Evolutionary conservation across 768 basidiomycete genomes (phyloP), one percentile per base, ranked within the genome.

Genomic region (Chiua virens): DNA sequence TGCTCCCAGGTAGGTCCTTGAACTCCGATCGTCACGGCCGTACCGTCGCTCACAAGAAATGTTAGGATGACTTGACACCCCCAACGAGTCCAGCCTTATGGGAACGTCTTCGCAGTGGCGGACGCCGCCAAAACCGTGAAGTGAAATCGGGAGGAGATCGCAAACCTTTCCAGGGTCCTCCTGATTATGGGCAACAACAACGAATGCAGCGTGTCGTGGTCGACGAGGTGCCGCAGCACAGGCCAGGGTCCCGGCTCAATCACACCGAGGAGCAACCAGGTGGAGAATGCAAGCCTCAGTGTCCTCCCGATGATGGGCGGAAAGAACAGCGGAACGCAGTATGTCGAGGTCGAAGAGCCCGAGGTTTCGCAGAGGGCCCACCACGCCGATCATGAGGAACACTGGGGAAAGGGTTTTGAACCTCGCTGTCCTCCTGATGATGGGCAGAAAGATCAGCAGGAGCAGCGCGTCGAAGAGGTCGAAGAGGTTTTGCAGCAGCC

Each of bases 31-130:
- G n/a, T 32, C 20, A n/a, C n/a, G n/a, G n/a, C n/a, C n/a, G 42
- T 25, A 5, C 38, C 32, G 48, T 57, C 36, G 27, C 47, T 58
- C 21, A 14, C 14, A 15, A 8, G 37, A n/a, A 6, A 36, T 8
- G 3, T 25, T 58, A 89, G 86, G 55, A 73, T 23, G 85, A 87
- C 56, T 91, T 89, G 89, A 67, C 81, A 22, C 89, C 89, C 4
- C 55, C 72, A 5, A 51, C 67, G 13, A 81, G 80, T 2, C 86
- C 87, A 36, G 83, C 85, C 13, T 75, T 89, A 27, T 89, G 86
- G 87, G 85, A 81, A 40, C 76, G 74, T 38, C 47, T 81, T 22
- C 69, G 70, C 18, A 76, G 71, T 25, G 64, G 57, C 17, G 49
- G 62, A n/a, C 56, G 68, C 7, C 50, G 54, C 1, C 58, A 52